These are phyloP conservation scores for Phaeotremella fagi DNA, from an alignment of 768 basidiomycete species.

Conservation along the genomic window DNA sequence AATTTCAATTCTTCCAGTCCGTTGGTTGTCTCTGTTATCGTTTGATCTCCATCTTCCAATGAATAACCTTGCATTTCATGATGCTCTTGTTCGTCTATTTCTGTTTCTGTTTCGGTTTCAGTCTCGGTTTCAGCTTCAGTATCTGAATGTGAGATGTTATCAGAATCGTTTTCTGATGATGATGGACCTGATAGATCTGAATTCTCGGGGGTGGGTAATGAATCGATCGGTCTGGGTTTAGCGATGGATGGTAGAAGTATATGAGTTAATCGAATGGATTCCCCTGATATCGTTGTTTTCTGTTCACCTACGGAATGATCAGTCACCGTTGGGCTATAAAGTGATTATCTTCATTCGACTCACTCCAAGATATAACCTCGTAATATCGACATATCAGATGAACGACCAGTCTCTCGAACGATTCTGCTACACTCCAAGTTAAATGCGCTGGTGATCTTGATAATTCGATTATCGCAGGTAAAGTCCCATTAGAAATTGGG, in stretches of 20 bases:
- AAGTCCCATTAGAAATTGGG: not conserved
- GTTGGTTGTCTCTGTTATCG: not conserved
- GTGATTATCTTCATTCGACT: constrained; percentile 2
- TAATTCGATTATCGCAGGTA: constrained; percentile 32
- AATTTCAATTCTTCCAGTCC: not conserved
- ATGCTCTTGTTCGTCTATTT: no score
- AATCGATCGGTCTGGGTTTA: constrained; percentile 13
- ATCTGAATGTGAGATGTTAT: constrained; percentile 1
- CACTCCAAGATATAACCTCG: constrained; percentile 44
- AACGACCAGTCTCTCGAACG: constrained; percentile 43
- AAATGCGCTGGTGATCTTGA: constrained; percentile 44
- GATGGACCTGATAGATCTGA: constrained; percentile 27
- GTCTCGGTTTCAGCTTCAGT: constrained; percentile 6
- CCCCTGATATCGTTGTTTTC: constrained; percentile 10
- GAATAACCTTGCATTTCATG: constrained; percentile 17
- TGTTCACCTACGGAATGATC: constrained; percentile 32
- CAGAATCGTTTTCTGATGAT: constrained; percentile 1
- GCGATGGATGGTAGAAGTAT: constrained; percentile 36
- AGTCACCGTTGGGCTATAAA: not conserved
- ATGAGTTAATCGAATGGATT: constrained; percentile 38
- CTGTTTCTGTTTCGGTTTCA: constrained; percentile 23
- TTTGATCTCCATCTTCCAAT: not conserved
- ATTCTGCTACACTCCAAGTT: constrained; percentile 38
- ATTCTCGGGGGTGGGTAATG: constrained; percentile 39
- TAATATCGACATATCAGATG: constrained; percentile 45